Percentiles rank a stretch among this genome's conserved stretches.
These are phyloP conservation scores for Scenedesmus sp. DNA, from an alignment of 163 green algal species.

Conservation along the genomic window DNA sequence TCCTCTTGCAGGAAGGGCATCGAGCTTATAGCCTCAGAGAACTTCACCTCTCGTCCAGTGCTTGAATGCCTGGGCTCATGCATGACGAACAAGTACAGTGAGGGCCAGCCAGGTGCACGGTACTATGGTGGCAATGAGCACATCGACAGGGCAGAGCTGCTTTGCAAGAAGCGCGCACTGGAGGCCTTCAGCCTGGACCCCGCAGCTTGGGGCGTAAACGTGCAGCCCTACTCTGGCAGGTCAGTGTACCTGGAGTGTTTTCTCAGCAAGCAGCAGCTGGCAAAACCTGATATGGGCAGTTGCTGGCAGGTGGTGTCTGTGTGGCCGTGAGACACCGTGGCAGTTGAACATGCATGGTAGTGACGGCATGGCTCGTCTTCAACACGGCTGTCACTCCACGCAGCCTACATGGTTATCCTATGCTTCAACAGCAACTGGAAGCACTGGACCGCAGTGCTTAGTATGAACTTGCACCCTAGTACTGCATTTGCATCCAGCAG, in stretches of 20 bases:
- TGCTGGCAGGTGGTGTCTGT: not conserved
- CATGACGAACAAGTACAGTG: conserved; percentile 99
- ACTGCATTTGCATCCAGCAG: too few relatives aligned
- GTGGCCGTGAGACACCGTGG: not conserved
- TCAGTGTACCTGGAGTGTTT: conserved; percentile 33
- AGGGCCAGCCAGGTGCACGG: conserved; percentile 87
- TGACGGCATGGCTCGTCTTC: not conserved
- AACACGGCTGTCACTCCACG: too few relatives aligned
- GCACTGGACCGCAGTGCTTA: too few relatives aligned
- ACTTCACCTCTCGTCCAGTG: conserved; percentile 95
- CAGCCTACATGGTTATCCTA: not conserved
- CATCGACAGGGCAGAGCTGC: conserved; percentile 93
- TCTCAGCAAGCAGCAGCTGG: not conserved
- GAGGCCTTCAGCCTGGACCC: conserved; percentile 84
- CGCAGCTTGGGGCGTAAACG: conserved; percentile 95
- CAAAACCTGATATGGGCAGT: not conserved
- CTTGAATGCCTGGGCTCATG: conserved; percentile 93
- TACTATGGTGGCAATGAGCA: conserved; percentile 99
- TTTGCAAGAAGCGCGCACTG: conserved; percentile 94
- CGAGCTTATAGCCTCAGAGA: conserved; percentile 98
- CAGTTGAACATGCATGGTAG: not conserved
- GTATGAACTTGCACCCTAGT: too few relatives aligned
- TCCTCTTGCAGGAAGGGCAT: conserved; percentile 80
- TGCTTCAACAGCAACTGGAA: not conserved
- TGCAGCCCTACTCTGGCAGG: conserved; percentile 94